Base-by-base conservation (phyloP, 176 grass and related monocot genomes). In the Tuctoria greenei region DNA sequence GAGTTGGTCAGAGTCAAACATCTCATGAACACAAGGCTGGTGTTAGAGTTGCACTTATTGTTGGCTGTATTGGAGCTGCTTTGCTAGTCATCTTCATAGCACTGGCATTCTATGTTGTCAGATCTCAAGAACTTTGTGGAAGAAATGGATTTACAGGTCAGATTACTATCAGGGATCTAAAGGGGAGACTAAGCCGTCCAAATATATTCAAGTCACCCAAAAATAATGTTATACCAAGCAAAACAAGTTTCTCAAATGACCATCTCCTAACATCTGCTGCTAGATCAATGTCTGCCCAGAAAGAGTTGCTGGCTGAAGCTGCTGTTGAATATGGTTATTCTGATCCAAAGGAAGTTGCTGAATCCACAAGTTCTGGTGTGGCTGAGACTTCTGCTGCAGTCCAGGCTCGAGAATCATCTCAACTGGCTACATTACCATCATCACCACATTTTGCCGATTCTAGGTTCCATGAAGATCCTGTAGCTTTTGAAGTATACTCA, bases 241-340 rank as follows among this genome's bases (percentile, higher is more conserved):
- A 88, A 79, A 92, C 88, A 70, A 97, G 86, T 77, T 93, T 97
- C 79, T 97, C 90, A 64, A 97, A 97, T 79, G 94, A 97, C 27
- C 88, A 91, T 89, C 78, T 97, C 23, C 71, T 97, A 78, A 90
- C 64, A 23, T 39, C 89, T 45, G 86, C 85, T 58, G 80, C 86
- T 75, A 93, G 95, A 87, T 85, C 91, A 76, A 85, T 94, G 71
- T 92, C 95, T 66, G 91, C 84, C 26, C 91, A 94, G 74, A 93
- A 91, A 76, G 95, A 98, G 63, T 74, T 94, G 31, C 71, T 94
- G 79, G 67, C 86, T 73, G 95, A 90, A 73, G 76, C 89, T 70
- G 45, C 89, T 75, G 78, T 94, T 67, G 89, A 86, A 74, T 92
- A 88, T 77, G 87, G 79, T 61, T 94, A 92, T 60, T 58, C 82